Conservation (phyloP, 2,329 filamentous ascomycete species). For the Penicillium sp. region DNA sequence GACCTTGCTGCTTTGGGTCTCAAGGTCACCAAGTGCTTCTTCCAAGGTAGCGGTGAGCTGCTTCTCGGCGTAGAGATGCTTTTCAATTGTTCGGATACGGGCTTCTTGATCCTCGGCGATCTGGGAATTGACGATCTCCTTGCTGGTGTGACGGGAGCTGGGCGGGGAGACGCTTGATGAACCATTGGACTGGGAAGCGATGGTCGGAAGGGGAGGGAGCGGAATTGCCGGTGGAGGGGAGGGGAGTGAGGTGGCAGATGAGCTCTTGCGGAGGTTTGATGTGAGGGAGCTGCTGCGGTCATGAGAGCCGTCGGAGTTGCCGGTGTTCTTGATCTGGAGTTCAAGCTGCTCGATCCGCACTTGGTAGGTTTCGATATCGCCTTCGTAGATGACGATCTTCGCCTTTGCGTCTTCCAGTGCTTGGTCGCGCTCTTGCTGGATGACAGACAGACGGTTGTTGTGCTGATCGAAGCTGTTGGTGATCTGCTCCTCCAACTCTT, state of each 20-base stretch:
- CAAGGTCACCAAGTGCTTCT: conserved; percentile 91
- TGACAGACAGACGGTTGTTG: conserved; percentile 83
- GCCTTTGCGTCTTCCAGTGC: conserved; percentile 78
- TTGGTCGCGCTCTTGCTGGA: conserved; percentile 72
- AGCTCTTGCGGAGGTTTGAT: conserved; percentile 80
- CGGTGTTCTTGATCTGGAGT: conserved; percentile 47
- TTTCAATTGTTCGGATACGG: conserved; percentile 93
- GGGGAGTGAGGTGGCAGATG: conserved; percentile 79
- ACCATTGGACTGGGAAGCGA: conserved; percentile 53
- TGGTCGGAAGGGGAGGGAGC: conserved; percentile 81
- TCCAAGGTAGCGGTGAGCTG: conserved; percentile 94
- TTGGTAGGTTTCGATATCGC: conserved; percentile 63
- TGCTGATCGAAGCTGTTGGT: conserved; percentile 94
- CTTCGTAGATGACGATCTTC: conserved; percentile 63
- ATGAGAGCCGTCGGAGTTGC: conserved; percentile 43
- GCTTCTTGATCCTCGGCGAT: conserved; percentile 94
- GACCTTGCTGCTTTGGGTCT: conserved; percentile 87
- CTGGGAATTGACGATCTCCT: conserved; percentile 76
- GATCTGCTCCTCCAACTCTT: conserved; percentile 95
- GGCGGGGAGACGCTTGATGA: conserved; percentile 59
- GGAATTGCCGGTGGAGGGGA: conserved; percentile 95
- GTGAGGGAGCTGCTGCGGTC: conserved; percentile 61
- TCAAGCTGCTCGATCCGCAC: conserved; percentile 69
- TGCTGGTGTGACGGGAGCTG: conserved; percentile 74
- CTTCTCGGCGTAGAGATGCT: conserved; percentile 92